phyloP scores from a whole-genome alignment of 352 stramenopile species.

The Globisporangium camurandrum region DNA sequence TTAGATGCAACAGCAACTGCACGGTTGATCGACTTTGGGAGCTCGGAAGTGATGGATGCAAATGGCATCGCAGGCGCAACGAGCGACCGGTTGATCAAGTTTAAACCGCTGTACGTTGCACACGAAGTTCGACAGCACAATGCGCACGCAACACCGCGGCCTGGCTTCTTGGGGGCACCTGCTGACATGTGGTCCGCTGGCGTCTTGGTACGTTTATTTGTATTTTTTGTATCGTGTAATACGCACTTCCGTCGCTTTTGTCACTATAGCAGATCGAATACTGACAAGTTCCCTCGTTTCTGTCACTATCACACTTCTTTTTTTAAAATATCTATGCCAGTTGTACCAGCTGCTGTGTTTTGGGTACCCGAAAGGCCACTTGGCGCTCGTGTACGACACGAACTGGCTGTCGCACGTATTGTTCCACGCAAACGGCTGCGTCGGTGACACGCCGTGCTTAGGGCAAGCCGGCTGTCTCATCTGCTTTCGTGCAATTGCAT shows the following conservation, averaged over 20 bases:
- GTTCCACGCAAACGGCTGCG: slow-evolving; percentile 36
- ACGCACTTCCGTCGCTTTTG: no score
- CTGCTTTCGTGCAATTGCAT: slow-evolving; percentile 72
- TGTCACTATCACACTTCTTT: no score
- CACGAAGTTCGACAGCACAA: slow-evolving; percentile 65
- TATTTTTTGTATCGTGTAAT: no score
- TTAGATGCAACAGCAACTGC: slow-evolving; percentile 44
- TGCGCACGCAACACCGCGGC: slow-evolving; percentile 35
- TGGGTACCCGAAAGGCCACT: slow-evolving; percentile 70
- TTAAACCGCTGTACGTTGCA: slow-evolving; percentile 70
- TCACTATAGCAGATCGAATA: no score
- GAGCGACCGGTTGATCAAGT: slow-evolving; percentile 66
- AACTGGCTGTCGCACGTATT: slow-evolving; percentile 71
- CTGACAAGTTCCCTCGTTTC: no score
- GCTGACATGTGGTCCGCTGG: slow-evolving; percentile 77
- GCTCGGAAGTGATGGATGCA: slow-evolving; percentile 68
- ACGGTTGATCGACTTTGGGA: slow-evolving; percentile 77
- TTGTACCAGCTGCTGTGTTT: slow-evolving; percentile 81
- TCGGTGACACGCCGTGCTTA: slow-evolving; percentile 30
- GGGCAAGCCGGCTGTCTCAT: slow-evolving; percentile 66
- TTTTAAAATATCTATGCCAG: no score
- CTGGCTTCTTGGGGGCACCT: slow-evolving; percentile 56
- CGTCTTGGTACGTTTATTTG: slow-evolving; percentile 59
- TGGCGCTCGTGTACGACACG: slow-evolving; percentile 62
- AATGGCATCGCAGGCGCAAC: slow-evolving; percentile 43